Conservation (phyloP, 371 early-diverging fungal genomes). For the Apophysomyces trapeziformis region DNA sequence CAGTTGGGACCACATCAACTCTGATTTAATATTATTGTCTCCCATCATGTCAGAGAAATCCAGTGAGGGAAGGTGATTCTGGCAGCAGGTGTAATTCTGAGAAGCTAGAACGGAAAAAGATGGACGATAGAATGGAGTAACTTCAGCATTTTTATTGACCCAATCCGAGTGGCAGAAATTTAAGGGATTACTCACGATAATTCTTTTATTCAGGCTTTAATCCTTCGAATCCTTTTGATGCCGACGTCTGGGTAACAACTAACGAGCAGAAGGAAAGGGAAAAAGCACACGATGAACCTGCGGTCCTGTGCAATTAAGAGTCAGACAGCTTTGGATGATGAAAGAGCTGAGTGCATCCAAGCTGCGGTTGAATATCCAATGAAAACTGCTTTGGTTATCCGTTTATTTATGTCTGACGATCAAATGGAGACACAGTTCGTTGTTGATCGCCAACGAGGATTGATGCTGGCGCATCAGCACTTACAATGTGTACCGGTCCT, state of each 20-base stretch:
- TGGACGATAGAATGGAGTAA: not conserved
- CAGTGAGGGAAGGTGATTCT: not conserved
- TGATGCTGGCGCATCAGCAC: conserved; percentile 41
- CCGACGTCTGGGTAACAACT: not conserved
- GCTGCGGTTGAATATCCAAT: not conserved
- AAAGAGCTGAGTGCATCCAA: too few relatives aligned
- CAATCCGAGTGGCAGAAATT: not conserved
- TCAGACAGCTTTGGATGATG: not conserved
- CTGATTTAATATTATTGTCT: conserved; percentile 44
- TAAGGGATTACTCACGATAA: not conserved
- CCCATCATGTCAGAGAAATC: conserved; percentile 7
- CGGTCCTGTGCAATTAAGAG: conserved; percentile 7
- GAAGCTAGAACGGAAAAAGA: not conserved
- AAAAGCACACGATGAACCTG: not conserved
- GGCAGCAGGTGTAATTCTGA: not conserved
- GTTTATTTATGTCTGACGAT: not conserved
- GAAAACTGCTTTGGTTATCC: not conserved
- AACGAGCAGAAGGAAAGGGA: conserved; percentile 7
- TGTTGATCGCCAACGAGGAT: conserved; percentile 17
- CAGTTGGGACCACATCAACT: conserved; percentile 75
- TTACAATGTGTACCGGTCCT: conserved; percentile 42
- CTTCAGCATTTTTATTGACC: not conserved
- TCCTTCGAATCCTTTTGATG: not conserved
- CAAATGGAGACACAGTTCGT: not conserved
- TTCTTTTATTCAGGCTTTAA: not conserved